Percentiles rank a stretch among this genome's conserved stretches.
Conservation (phyloP, 805 yeast species). For the Nakazawaea ernobii region DNA sequence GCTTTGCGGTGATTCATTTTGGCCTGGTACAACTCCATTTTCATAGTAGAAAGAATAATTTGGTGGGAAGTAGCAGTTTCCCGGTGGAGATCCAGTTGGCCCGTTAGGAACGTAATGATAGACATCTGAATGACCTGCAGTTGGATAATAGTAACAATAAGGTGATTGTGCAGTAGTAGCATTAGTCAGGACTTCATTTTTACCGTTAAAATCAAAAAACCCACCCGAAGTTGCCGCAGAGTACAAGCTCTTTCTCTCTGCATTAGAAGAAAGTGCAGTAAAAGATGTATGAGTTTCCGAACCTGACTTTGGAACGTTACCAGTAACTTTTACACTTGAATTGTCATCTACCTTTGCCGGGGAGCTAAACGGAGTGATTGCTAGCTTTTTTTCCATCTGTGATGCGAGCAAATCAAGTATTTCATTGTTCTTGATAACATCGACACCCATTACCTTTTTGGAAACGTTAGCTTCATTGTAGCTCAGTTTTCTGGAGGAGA, state of each 20-base stretch:
- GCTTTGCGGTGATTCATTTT: neutral
- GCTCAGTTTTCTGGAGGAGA: neutral
- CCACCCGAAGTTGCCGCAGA: neutral
- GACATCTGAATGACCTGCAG: neutral
- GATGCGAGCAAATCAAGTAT: neutral
- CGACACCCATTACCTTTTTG: too few species aligned
- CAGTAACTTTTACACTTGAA: neutral
- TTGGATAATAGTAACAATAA: neutral
- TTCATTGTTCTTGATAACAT: too few species aligned
- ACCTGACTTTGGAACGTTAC: neutral
- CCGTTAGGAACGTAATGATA: neutral
- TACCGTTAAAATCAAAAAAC: neutral
- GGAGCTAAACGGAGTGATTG: neutral
- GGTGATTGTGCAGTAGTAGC: neutral
- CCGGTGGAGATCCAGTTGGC: neutral
- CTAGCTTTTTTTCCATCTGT: neutral
- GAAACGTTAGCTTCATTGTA: too few species aligned
- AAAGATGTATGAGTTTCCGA: conserved; percentile 1
- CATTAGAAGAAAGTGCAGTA: neutral
- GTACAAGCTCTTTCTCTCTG: neutral
- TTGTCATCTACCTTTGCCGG: neutral
- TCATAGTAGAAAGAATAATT: neutral
- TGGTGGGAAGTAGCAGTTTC: neutral
- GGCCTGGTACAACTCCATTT: neutral
- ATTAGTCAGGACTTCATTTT: neutral